Base-by-base conservation (phyloP, 495 filamentous ascomycete species). In the Podospora pseudocomata region DNA sequence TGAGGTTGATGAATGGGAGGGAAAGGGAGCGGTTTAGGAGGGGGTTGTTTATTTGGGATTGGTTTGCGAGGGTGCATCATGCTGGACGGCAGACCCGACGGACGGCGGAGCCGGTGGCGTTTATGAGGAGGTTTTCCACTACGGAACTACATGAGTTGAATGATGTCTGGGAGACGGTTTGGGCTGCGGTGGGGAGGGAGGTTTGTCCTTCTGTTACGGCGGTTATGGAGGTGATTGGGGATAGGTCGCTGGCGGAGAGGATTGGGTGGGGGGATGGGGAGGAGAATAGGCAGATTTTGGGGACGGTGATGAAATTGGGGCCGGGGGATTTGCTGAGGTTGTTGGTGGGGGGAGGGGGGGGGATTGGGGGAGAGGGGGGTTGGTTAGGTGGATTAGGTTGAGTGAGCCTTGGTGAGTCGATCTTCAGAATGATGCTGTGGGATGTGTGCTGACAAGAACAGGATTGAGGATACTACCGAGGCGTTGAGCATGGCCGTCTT, bases 31-130 rank as follows among this genome's bases (percentile, higher is more conserved):
- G 85, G 5, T 68, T 93, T n/a, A 86, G 91, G 5, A 83, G 84
- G 56, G 90, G 88, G 1, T 74, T 93, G 65, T 93, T 91, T 72
- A 82, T 86, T 1, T 84, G 91, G 75, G 92, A 91, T 91, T 80
- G 88, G 15, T 85, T 72, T 73, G 77, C 75, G 23, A 69, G 72
- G 28, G 80, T 81, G 56, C 79, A 79, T 63, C 55, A 58, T 74
- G 73, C 30, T 9, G 23, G 60, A 3, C 6, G 39, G 53, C 68
- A 7, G 16, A 72, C 34, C 54, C 63, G 30, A 59, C 58, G 58
- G 62, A 60, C 13, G 59, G 27, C 28, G 64, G 67, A 26, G 68
- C 75, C 13, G 39, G 39, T 49, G 15, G 71, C 62, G 4, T 77
- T 78, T 49, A 64, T 82, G 30, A 75, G 78, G 16, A 49, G 65